Conservation (phyloP, 495 filamentous ascomycete genomes). For the Annulohypoxylon nitens region DNA sequence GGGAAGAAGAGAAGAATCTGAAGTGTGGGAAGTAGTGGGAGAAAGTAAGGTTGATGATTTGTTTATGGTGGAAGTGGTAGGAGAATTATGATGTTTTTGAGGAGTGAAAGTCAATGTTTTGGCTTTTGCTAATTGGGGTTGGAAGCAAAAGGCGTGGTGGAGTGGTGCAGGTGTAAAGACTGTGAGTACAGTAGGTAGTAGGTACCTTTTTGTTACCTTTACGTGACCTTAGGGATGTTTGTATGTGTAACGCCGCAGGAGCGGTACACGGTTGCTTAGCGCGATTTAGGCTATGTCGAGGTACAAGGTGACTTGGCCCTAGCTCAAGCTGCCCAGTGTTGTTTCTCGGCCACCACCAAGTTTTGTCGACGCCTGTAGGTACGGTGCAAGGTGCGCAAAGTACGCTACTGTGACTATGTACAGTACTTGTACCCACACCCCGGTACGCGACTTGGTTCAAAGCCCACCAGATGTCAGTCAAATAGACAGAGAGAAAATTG, state of each 20-base stretch:
- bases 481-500: constrained; percentile 14
- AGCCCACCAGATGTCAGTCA: constrained; percentile 19
- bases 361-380: neutral
- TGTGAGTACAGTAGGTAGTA: neutral
- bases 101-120: constrained; percentile 47
- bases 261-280: constrained; percentile 38
- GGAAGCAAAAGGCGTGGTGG: constrained; percentile 26
- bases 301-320: constrained; percentile 18
- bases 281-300: constrained; percentile 17
- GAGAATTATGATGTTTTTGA: constrained; percentile 50
- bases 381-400: neutral
- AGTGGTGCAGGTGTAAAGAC: neutral
- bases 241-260: neutral
- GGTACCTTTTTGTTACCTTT: constrained; percentile 27
- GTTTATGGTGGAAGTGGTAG: constrained; percentile 30
- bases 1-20: constrained; percentile 20
- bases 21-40: constrained; percentile 8
- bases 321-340: constrained; percentile 4
- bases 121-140: constrained; percentile 39
- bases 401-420: too few relatives aligned
- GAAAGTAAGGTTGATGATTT: constrained; percentile 35
- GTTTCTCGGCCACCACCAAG: neutral
- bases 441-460: constrained; percentile 25
- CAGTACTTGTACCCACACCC: neutral
- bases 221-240: constrained; percentile 37